A percentile compares a stretch with the other conserved stretches of the same genome.
Conservation (phyloP, 192 early-diverging fungal species). For the Geranomyces michiganensis region DNA sequence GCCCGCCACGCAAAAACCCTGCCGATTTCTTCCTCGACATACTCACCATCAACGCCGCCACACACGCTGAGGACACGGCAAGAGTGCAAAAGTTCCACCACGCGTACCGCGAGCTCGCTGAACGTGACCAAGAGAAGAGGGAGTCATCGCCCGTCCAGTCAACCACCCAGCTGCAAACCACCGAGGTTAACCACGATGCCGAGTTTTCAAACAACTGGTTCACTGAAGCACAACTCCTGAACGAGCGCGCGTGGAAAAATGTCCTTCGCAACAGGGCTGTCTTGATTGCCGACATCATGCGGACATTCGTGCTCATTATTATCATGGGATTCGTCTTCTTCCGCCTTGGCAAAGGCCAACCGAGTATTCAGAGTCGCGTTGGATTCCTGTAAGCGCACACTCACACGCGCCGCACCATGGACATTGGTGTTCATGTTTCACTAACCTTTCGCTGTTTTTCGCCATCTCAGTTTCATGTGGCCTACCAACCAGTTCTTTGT, state of each 20-base stretch:
- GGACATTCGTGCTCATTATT: constrained; percentile 48
- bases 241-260: too few species aligned
- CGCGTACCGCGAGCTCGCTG: too few species aligned
- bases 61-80: constrained; percentile 44
- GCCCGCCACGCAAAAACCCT: constrained; percentile 51
- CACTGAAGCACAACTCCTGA: too few species aligned
- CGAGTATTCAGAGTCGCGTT: constrained; percentile 68
- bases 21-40: constrained; percentile 54
- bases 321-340: constrained; percentile 64
- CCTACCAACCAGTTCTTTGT: constrained; percentile 16
- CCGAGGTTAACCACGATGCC: too few species aligned
- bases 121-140: too few species aligned
- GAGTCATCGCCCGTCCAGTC: too few species aligned
- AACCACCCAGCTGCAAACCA: too few species aligned
- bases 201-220: too few species aligned
- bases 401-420: too few species aligned
- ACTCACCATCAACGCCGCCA: constrained; percentile 52
- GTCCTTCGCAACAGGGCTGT: constrained; percentile 13
- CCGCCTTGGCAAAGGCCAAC: constrained; percentile 47
- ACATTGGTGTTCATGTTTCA: too few species aligned
- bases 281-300: constrained; percentile 3
- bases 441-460: not conserved
- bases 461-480: not conserved
- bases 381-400: too few species aligned
- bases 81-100: constrained; percentile 29